Percentiles rank a stretch among this genome's conserved stretches.
Conservation (phyloP, 108 stramenopile genomes). For the Thalassiosira profunda region DNA sequence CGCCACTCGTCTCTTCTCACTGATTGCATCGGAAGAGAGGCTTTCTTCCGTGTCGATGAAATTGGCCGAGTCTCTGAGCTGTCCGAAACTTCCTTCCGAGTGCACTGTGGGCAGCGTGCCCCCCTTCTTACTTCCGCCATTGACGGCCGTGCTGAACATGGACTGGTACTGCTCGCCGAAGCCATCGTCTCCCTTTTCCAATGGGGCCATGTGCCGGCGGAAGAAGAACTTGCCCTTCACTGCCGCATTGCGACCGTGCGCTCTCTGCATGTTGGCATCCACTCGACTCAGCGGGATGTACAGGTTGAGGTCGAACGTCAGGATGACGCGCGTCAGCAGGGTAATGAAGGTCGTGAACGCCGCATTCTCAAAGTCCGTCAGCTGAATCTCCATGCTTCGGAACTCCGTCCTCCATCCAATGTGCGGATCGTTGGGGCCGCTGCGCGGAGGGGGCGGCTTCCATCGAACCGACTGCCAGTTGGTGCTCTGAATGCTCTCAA, state of each 20-base stretch:
- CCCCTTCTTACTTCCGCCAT: slow-evolving; percentile 42
- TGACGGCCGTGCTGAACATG: slow-evolving; percentile 78
- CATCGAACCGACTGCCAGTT: slow-evolving; percentile 95
- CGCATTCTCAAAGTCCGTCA: slow-evolving; percentile 99
- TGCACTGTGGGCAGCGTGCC: slow-evolving; percentile 11
- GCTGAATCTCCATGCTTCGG: slow-evolving; percentile 98
- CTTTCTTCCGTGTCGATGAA: background rate
- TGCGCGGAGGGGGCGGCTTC: slow-evolving; percentile 98
- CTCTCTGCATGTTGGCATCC: slow-evolving; percentile 98
- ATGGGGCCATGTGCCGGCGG: slow-evolving; percentile 93
- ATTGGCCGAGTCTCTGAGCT: too few species aligned
- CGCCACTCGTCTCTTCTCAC: slow-evolving; percentile 56
- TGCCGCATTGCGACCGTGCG: slow-evolving; percentile 92
- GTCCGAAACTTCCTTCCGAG: slow-evolving; percentile 17
- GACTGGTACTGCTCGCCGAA: slow-evolving; percentile 83
- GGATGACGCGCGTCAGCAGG: slow-evolving; percentile 94
- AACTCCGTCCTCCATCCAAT: slow-evolving; percentile 99
- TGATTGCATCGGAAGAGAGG: slow-evolving; percentile 55
- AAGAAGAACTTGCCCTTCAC: slow-evolving; percentile 95
- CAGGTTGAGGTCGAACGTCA: slow-evolving; percentile 98
- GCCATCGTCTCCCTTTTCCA: slow-evolving; percentile 89
- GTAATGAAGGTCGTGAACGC: slow-evolving; percentile 97
- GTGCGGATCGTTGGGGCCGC: slow-evolving; percentile 87
- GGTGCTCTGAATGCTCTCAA: slow-evolving; percentile 98
- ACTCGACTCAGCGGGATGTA: slow-evolving; percentile 97